Conservation (phyloP, 176 grass and related monocot genomes). For the Oryza coarctata region DNA sequence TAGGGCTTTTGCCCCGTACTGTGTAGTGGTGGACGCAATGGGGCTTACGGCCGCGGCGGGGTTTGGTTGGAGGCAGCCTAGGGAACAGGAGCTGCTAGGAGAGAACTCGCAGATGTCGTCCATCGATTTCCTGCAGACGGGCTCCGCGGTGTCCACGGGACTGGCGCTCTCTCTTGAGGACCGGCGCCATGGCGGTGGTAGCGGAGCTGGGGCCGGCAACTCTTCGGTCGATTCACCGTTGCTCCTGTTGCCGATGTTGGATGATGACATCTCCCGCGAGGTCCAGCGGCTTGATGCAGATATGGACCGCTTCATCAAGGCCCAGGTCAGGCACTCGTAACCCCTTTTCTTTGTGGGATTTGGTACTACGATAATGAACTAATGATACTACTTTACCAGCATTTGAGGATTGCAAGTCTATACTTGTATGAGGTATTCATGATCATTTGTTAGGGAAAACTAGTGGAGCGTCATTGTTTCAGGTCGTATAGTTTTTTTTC, state of each 20-base stretch:
- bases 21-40: conserved; percentile 65
- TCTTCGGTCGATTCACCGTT: conserved; percentile 86
- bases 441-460: neutral
- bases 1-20: conserved; percentile 23
- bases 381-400: neutral
- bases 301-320: conserved; percentile 96
- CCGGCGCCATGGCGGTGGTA: conserved; percentile 57
- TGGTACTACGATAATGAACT: neutral
- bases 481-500: neutral
- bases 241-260: conserved; percentile 76
- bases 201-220: conserved; percentile 51
- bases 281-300: conserved; percentile 88
- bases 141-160: conserved; percentile 89
- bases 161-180: conserved; percentile 87
- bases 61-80: conserved; percentile 69
- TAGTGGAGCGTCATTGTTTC: conserved; percentile 11
- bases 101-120: conserved; percentile 99
- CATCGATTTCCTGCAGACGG: conserved; percentile 97
- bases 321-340: conserved; percentile 58
- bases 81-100: conserved; percentile 88
- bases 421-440: neutral
- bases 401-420: neutral
- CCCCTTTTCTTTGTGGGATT: neutral
- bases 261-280: conserved; percentile 88
- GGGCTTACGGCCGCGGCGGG: conserved; percentile 69